Evolutionary conservation across 306 rosid genomes (phyloP), one percentile per base, ranked within the genome.

Genomic region (Pyrus pyrifolia): DNA sequence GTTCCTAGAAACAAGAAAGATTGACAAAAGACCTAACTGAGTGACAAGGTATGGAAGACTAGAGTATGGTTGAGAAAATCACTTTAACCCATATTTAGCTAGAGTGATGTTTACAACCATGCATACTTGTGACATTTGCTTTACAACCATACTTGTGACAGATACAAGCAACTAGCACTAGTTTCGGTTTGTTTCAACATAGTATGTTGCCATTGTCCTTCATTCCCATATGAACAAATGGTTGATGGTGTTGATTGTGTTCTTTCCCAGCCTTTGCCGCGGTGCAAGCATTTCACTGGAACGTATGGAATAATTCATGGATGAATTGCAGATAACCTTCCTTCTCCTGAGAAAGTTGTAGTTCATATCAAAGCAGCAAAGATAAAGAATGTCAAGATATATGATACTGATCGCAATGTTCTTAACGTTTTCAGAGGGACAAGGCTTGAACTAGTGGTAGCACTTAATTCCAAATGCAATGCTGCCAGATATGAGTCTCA

Each of bases 261-360:
- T 80, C 65, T 79, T 61, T 82, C 81, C 22, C 87, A 90, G 93
- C 62, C 18, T 84, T 81, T 44, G 71, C 69, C 30, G 60, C 78
- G 2, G 91, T 83, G 79, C 88, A 88, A 85, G 94, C 96, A 23
- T 95, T 89, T 89, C 80, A 89, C 97, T 0, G 99, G 99, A 71
- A 89, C 97, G 1, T 91, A 95, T 74, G 98, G 98, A 69, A 90
- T 91, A 76, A 91, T 89, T 85, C 89, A 90, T 76, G 97, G 97
- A 71, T 85, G 93, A 75, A 78, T 91, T 80, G 96, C 96, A n/a
- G 86, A 94, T 75, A 92, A 94, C 89, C 84, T 91, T 51, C 95
- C 95, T 12, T 83, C 97, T 4, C 95, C 97, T 17, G 91, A 92
- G 46, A 53, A 94, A 83, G 97, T 92, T 83, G 96, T 68, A 67